Base-by-base conservation (phyloP, 129 eudicot genomes). In the Chrysanthemum makinoi region DNA sequence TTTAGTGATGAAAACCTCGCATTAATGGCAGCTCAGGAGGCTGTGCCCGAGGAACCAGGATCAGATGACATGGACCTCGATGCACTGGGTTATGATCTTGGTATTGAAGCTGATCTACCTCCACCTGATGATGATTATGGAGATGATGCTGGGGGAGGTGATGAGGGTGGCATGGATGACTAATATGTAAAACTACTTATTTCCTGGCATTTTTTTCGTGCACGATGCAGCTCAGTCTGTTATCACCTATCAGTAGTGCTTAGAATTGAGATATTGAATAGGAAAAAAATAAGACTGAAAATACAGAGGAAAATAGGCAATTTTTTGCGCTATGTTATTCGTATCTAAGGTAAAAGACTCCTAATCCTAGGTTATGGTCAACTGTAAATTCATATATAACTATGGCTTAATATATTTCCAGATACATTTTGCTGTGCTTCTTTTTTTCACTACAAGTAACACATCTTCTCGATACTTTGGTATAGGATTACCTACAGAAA, bases 101-200 rank as follows among this genome's bases (percentile, higher is more conserved):
- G 67, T 30, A 69, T 35, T 14, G 79, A 69, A 20, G 76, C 77
- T 19, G 89, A 83, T 69, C 80, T 75, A 65, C 75, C 55, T 26
- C 81, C 55, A 46, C 80, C 71, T 5, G 95, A 80, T 24, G 87
- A 77, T 57, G 90, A 86, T 75, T 86, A 80, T 74, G 96, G 88
- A 11, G 88, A 85, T 63, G 91, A 81, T 72, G 90, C 70, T 55
- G 91, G 55, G 19, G 95, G 68, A 62, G 89, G 73, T 30, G 79
- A 68, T 15, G 91, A 81, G 28, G 92, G 78, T 13, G 92, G 80
- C 65, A 66, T 70, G 39, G 96, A 85, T 22, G 94, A 81, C 26
- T 89, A 86, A 28, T 51, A 65, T 63, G 47, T 69, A 66, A 26
- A 22, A 30, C 51, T 6, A 33, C 10, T n/a, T 35, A 52, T 28